These are phyloP conservation scores for Magnusiomyces suaveolens DNA, from an alignment of 1,139 yeast species.

Conservation along the genomic window DNA sequence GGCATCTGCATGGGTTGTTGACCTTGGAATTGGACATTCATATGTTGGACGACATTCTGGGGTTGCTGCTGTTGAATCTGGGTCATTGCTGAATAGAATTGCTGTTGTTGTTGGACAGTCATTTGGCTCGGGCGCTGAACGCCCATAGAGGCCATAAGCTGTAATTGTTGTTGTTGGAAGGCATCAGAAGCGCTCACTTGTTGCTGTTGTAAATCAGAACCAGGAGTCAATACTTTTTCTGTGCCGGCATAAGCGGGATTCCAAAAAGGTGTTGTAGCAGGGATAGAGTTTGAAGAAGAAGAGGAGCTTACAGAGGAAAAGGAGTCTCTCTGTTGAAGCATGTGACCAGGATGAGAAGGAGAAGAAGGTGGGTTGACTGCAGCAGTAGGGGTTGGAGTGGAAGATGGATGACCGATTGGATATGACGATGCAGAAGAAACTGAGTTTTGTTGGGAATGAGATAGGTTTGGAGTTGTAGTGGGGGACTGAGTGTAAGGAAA, in stretches of 20 bases:
- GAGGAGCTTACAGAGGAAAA: not conserved
- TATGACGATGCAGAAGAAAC: not conserved
- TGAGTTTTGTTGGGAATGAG: not conserved
- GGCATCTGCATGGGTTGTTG: not conserved
- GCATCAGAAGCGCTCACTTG: constrained; percentile 1
- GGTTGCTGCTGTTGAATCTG: not conserved
- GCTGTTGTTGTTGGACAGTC: not conserved
- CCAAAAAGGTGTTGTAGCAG: constrained; percentile 1
- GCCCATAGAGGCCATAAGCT: not conserved
- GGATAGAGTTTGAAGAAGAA: not conserved
- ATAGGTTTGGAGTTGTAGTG: not conserved
- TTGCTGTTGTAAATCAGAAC: not conserved
- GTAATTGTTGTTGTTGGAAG: not conserved
- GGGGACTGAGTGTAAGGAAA: not conserved
- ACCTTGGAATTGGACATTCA: constrained; percentile 1
- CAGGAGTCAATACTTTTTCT: not conserved
- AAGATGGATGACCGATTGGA: no score
- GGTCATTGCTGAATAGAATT: not conserved
- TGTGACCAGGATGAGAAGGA: not conserved
- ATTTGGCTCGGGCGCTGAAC: not conserved
- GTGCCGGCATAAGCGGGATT: constrained; percentile 1
- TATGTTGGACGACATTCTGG: not conserved
- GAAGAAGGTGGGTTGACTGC: not conserved
- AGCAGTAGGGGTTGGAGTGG: not conserved
- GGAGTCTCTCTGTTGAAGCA: not conserved